A percentile compares a stretch with the other conserved stretches of the same genome.
Conservation (phyloP, 2,329 filamentous ascomycete genomes). For the Neofusicoccum sp. region DNA sequence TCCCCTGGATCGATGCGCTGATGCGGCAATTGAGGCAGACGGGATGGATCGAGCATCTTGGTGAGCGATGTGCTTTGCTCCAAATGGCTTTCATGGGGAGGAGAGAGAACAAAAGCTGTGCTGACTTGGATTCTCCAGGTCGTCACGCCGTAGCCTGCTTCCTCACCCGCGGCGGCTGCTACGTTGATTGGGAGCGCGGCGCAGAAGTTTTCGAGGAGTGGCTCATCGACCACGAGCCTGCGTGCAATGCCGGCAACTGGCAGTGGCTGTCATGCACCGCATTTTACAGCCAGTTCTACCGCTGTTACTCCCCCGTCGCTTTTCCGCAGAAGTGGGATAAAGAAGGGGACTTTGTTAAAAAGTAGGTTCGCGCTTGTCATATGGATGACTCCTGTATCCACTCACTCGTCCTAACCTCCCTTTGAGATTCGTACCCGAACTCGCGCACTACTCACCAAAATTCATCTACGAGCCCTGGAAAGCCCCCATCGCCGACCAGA, state of each 20-base stretch:
- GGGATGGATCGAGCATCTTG: slow-evolving; percentile 78
- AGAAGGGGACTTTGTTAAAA: slow-evolving; percentile 64
- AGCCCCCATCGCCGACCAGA: slow-evolving; percentile 68
- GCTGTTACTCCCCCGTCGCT: slow-evolving; percentile 69
- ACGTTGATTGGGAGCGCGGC: slow-evolving; percentile 77
- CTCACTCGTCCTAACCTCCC: too few relatives aligned
- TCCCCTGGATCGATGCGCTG: slow-evolving; percentile 79
- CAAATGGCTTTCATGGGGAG: too few relatives aligned
- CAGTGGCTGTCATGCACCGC: slow-evolving; percentile 77
- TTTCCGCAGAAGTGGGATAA: slow-evolving; percentile 79
- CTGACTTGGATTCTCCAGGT: slow-evolving; percentile 41
- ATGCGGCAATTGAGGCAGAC: slow-evolving; percentile 74
- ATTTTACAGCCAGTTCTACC: slow-evolving; percentile 73
- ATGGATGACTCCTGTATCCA: too few relatives aligned
- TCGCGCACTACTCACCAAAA: slow-evolving; percentile 63
- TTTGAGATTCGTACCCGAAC: slow-evolving; percentile 53
- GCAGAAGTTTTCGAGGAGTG: slow-evolving; percentile 78
- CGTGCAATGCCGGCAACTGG: slow-evolving; percentile 77
- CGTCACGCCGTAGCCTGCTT: slow-evolving; percentile 80
- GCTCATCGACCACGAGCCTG: slow-evolving; percentile 73
- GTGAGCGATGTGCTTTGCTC: too few relatives aligned
- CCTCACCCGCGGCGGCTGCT: slow-evolving; percentile 77
- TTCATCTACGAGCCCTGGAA: slow-evolving; percentile 83
- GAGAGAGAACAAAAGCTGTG: too few relatives aligned
- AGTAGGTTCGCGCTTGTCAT: slow-evolving; percentile 51